These are phyloP conservation scores for Agarophyton chilense DNA, from an alignment of 23 red algal genomes.

Conservation along the genomic window DNA sequence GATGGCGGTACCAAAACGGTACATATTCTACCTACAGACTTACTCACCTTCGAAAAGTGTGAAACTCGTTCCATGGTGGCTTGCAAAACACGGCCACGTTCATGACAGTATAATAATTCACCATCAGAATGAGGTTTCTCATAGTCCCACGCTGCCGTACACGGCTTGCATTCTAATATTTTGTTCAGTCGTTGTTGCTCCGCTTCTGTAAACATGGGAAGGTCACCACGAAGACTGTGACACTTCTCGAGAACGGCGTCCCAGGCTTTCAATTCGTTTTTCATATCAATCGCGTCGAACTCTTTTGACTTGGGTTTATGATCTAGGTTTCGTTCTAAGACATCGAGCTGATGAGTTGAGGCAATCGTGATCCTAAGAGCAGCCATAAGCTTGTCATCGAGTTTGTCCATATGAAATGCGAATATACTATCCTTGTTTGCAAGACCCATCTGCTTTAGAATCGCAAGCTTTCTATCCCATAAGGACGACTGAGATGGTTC, in stretches of 20 bases:
- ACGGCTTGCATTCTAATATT: not conserved
- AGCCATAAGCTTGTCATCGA: constrained; percentile 45
- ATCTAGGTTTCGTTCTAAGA: not conserved
- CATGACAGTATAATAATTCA: constrained; percentile 45
- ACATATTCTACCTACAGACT: constrained; percentile 47
- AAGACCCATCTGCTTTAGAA: not conserved
- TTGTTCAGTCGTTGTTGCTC: constrained; percentile 3
- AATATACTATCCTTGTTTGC: constrained; percentile 18
- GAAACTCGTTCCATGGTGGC: constrained; percentile 34
- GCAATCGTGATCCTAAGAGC: constrained; percentile 26
- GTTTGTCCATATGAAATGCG: constrained; percentile 32
- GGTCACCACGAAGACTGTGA: constrained; percentile 16
- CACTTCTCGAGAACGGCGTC: constrained; percentile 28
- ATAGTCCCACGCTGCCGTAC: constrained; percentile 53
- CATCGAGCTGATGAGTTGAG: constrained; percentile 7
- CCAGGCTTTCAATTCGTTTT: constrained; percentile 56
- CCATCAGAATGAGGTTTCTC: constrained; percentile 6
- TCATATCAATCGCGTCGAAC: constrained; percentile 3
- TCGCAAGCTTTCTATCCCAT: constrained; percentile 60
- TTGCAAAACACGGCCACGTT: constrained; percentile 19
- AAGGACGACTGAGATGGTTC: not conserved
- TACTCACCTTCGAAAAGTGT: constrained; percentile 60
- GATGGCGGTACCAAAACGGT: constrained; percentile 70
- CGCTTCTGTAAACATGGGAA: constrained; percentile 3
- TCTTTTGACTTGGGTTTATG: not conserved